Conservation (phyloP, 2,329 filamentous ascomycete species). For the Teratosphaeria viscida region DNA sequence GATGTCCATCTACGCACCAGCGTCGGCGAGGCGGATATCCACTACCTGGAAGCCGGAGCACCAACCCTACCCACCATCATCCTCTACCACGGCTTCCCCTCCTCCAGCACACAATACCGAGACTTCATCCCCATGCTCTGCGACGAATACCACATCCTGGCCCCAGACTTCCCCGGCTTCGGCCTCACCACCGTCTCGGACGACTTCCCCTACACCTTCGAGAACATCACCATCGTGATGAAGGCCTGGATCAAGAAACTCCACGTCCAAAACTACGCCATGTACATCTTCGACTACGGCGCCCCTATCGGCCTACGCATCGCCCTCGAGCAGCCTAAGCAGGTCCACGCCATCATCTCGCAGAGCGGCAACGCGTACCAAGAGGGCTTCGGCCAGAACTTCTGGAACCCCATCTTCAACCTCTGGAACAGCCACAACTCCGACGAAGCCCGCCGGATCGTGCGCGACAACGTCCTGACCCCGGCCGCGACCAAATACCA, state of each 20-base stretch:
- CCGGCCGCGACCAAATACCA: background rate
- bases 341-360: constrained; percentile 43
- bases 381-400: constrained; percentile 41
- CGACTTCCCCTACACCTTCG: constrained; percentile 46
- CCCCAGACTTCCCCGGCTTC: constrained; percentile 50
- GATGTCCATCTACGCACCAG: background rate
- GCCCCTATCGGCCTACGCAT: constrained; percentile 46
- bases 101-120: constrained; percentile 37
- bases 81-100: constrained; percentile 38
- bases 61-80: constrained; percentile 28
- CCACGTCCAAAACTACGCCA: constrained; percentile 37
- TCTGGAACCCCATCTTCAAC: constrained; percentile 34
- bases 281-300: constrained; percentile 56
- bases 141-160: constrained; percentile 36
- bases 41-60: constrained; percentile 14
- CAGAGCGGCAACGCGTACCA: constrained; percentile 54
- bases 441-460: background rate
- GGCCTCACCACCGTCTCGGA: constrained; percentile 42
- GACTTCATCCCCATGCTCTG: constrained; percentile 37
- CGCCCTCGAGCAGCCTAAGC: constrained; percentile 39
- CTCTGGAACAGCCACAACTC: constrained; percentile 1
- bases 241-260: constrained; percentile 41
- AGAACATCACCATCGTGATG: constrained; percentile 39
- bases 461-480: background rate
- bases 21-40: constrained; percentile 4